Base-by-base conservation (phyloP, 345 rosid species). In the Citrus reticulata region DNA sequence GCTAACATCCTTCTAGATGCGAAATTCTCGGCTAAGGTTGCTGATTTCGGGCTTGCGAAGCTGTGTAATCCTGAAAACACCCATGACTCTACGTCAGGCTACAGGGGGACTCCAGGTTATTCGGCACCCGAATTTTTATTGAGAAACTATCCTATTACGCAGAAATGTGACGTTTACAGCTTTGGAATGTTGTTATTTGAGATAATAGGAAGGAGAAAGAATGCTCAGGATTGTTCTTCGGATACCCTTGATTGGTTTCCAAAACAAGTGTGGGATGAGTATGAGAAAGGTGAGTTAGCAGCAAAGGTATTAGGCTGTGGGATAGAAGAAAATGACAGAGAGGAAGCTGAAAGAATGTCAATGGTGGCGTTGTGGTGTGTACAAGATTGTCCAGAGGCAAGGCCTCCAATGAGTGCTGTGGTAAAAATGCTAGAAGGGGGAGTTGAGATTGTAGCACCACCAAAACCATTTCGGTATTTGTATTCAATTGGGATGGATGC, bases 351-450 rank as follows among this genome's bases (percentile, higher is more conserved):
- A 60, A 75, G 78, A 35, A 86, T 84, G 87, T 42, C 75, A 6
- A 76, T 20, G 27, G 77, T 80, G 22, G 89, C 80, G 42, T 40
- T 84, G 13, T 57, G 76, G 73, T 84, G 86, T 60, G 63, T 83
- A 37, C 89, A 84, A 46, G 24, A 80, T 17, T 69, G 42, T 9
- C 84, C 87, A 0, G 84, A 84, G 35, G 73, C 76, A 0, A 80
- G 89, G 63, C 87, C 89, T 10, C 35, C 22, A 2, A 84, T 84
- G 85, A 80, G 87, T 70, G 66, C 68, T 22, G 86, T 84, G 61
- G 85, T 77, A 30, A 81, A 81, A 73, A 81, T 82, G 75, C 72
- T 86, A 46, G 81, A 84, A n/a, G 87, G 85, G 42, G 68, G 75
- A 17, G 75, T 78, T 13, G 84, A 84, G 35, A 74, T 84, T n/a